Base-by-base conservation (phyloP, 2,329 filamentous ascomycete genomes). In the Arthrobotrys pseudoclavata region DNA sequence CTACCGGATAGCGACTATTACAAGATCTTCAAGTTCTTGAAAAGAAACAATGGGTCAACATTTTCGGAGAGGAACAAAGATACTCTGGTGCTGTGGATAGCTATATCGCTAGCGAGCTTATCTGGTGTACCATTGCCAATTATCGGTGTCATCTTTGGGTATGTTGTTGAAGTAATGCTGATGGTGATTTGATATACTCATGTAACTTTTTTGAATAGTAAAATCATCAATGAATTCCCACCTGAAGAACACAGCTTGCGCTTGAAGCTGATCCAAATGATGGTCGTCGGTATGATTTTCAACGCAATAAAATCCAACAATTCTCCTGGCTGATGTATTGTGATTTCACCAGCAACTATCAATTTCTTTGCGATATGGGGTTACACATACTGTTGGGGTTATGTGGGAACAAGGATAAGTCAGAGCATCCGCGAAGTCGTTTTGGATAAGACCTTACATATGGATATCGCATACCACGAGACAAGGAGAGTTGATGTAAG, bases 381-480 rank as follows among this genome's bases (percentile, higher is more conserved):
- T 15, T 87, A 86, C 83, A 84, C 85, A 1, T 84, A 85, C 22
- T 85, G 84, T 64, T 88, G 86, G 84, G 85, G 85, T 1, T 82
- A 87, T 12, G 83, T 86, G 15, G 86, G 86, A 13, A 86, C 87
- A 79, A 84, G 85, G 55, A 84, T 88, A 10, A 85, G 86, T 4
- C 83, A 86, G 69, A 84, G 84, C 34, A 82, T 87, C 5, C 83
- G 87, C 55, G 84, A 85, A 71, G 83, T 83, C 42, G 83, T 87
- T 34, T 82, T 88, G 13, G 82, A 85, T 40, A 85, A 85, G 74
- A 84, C 86, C 6, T 81, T 88, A 22, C 85, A 86, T 31, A 84
- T 87, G 81, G 86, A 88, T 63, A 86, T 87, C 80, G 83, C 85
- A 10, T 88, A 86, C 80, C 86, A 87, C 76, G 87, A 88, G 72